Evolutionary conservation across 495 filamentous ascomycete species (phyloP), one percentile per base, ranked within the genome.

Genomic region (Clohesyomyces aquaticus): DNA sequence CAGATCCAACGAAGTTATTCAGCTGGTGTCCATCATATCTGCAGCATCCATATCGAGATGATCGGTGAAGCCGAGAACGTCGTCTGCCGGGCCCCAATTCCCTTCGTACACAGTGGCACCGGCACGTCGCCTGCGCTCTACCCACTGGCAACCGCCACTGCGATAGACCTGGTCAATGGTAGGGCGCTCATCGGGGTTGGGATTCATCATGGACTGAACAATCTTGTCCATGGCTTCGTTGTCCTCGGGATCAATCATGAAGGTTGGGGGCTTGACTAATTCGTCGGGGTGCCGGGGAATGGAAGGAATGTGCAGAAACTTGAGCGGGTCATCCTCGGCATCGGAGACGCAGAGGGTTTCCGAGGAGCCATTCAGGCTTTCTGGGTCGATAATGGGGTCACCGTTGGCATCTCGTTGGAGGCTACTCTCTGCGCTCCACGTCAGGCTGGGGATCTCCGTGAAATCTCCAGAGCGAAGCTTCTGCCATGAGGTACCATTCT

Each of bases 81-180:
- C 82, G 63, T 91, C 87, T 11, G 85, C 85, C 41, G 93, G 94
- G 1, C 94, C 94, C 90, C 91, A 98, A 72, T 91, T 92, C 67
- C 94, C 95, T 77, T 98, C 94, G 64, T 87, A 98, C 52, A 97
- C 86, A 10, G 90, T 95, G 22, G 95, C 95, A 26, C 90, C 89
- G 23, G 91, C 90, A 47, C 86, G 85, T 32, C 90, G 86, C 61
- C 91, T 86, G 48, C 73, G 72, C 57, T 82, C 82, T 19, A 91
- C 88, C 87, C 95, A 98, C 60, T 80, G 80, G 23, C 94, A 80
- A 19, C 90, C 88, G 41, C 83, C 83, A 1, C 81, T 79, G 48
- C 77, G 71, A 49, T 96, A 79, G 11, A 98, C 76, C 61, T 96
- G 83, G 46, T 86, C 82, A 21, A 88, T 83, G 0, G 83, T 85